These are phyloP conservation scores for Beauveria scarabaeidicola DNA, from an alignment of 2,329 filamentous ascomycete species.

Conservation along the genomic window DNA sequence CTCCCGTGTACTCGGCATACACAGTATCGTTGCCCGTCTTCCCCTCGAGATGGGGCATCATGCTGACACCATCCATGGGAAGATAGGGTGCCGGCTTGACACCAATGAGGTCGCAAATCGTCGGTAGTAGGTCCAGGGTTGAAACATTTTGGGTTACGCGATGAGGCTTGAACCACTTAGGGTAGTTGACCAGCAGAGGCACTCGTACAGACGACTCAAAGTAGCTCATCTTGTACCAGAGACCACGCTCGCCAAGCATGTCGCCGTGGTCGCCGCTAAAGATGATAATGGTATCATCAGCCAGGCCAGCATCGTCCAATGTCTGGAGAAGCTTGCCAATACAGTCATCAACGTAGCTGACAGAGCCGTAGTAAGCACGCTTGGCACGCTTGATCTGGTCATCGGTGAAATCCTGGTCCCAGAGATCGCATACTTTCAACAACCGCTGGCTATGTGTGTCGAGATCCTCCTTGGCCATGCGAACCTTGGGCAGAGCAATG, in stretches of 20 bases:
- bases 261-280: constrained; percentile 93
- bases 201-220: constrained; percentile 88
- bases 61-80: constrained; percentile 78
- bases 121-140: constrained; percentile 83
- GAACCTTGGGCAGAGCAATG: constrained; percentile 71
- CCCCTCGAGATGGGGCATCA: constrained; percentile 67
- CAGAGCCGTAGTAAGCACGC: constrained; percentile 84
- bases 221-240: constrained; percentile 99
- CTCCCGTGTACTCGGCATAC: constrained; percentile 91
- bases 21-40: constrained; percentile 70
- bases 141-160: constrained; percentile 78
- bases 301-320: constrained; percentile 69
- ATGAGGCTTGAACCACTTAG: constrained; percentile 64
- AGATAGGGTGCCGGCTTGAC: constrained; percentile 59
- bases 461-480: constrained; percentile 70
- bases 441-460: constrained; percentile 83
- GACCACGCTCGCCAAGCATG: constrained; percentile 84
- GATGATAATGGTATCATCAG: constrained; percentile 80
- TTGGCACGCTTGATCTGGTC: constrained; percentile 81
- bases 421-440: constrained; percentile 77
- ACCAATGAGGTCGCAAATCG: constrained; percentile 74
- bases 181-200: constrained; percentile 76
- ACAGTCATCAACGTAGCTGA: constrained; percentile 90
- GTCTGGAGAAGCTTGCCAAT: constrained; percentile 74
- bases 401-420: constrained; percentile 72